Conservation (phyloP, 176 grass and related monocot species). For the Oryza meridionalis region DNA sequence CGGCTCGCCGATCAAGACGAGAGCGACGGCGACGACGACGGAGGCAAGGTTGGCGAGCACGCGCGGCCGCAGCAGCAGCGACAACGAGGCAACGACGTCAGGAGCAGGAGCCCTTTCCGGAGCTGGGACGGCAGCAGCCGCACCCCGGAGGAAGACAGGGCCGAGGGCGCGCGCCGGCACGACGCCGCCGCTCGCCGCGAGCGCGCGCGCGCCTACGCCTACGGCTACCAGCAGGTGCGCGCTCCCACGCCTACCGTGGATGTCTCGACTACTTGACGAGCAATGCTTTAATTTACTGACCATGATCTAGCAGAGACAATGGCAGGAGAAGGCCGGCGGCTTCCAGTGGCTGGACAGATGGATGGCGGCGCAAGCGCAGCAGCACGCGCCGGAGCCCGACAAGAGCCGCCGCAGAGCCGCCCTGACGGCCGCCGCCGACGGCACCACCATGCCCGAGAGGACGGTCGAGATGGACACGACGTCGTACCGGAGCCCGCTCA, state of each 20-base stretch:
- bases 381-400: not conserved
- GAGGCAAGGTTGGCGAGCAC: not conserved
- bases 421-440: slow-evolving; percentile 41
- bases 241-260: too few relatives aligned
- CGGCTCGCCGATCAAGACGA: not conserved
- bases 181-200: slow-evolving; percentile 21
- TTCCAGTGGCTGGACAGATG: slow-evolving; percentile 75
- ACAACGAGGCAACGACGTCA: not conserved
- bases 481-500: slow-evolving; percentile 33
- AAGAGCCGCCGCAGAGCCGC: not conserved
- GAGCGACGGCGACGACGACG: not conserved
- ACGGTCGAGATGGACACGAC: slow-evolving; percentile 66
- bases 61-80: slow-evolving; percentile 23
- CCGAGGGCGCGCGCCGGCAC: slow-evolving; percentile 41
- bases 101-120: slow-evolving; percentile 33
- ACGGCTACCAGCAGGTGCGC: slow-evolving; percentile 41
- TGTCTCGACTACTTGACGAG: not conserved
- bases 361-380: slow-evolving; percentile 34
- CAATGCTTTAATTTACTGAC: too few relatives aligned
- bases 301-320: slow-evolving; percentile 46
- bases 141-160: slow-evolving; percentile 43
- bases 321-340: slow-evolving; percentile 35
- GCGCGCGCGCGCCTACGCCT: slow-evolving; percentile 45
- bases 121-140: slow-evolving; percentile 61
- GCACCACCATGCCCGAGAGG: slow-evolving; percentile 53